phyloP scores from a whole-genome alignment of 352 stramenopile species.

The Blastocystis sp. region DNA sequence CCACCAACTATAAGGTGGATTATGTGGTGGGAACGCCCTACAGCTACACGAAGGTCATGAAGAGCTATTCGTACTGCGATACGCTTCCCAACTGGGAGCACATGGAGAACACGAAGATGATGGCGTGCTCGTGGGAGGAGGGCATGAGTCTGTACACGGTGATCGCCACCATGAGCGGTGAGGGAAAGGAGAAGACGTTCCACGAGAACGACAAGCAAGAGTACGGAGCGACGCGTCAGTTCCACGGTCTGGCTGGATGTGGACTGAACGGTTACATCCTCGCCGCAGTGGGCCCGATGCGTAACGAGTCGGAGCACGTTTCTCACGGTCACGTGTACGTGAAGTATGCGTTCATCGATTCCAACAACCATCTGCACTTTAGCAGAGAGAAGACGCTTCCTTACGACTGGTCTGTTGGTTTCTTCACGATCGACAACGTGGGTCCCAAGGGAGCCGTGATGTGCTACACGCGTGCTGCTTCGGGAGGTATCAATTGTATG shows the following conservation, averaged over 20 bases:
- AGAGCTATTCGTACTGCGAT: constrained; percentile 2
- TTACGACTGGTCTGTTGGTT: neutral
- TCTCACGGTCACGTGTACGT: neutral
- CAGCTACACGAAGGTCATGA: neutral
- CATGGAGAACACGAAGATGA: neutral
- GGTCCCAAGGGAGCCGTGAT: neutral
- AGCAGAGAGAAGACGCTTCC: neutral
- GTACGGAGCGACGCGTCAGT: neutral
- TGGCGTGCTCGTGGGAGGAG: neutral
- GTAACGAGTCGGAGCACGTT: neutral
- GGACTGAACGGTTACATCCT: constrained; percentile 17
- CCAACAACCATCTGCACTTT: neutral
- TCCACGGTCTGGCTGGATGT: constrained; percentile 17
- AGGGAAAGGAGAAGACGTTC: neutral
- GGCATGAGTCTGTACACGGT: neutral
- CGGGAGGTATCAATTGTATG: neutral
- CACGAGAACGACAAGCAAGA: neutral
- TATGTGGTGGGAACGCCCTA: neutral
- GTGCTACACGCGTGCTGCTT: constrained; percentile 32
- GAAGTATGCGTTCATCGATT: neutral
- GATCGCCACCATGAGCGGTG: neutral
- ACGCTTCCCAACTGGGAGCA: neutral
- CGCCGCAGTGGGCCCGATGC: neutral
- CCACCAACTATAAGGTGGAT: neutral
- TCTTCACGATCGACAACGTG: constrained; percentile 33